Conservation (phyloP, 148 eudicot genomes). For the Polygonum aviculare region DNA sequence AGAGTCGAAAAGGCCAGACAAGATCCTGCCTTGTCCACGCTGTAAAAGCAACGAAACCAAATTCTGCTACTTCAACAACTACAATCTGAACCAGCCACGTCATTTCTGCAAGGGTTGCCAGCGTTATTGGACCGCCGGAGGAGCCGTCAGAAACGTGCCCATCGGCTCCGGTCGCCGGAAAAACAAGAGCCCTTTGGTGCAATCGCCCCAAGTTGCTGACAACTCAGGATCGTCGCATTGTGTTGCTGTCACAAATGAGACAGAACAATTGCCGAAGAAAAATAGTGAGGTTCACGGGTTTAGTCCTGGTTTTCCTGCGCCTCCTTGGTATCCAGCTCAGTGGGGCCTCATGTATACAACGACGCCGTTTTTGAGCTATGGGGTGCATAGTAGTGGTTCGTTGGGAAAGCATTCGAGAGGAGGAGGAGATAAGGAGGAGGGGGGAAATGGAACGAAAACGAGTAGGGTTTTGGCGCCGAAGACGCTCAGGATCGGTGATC, state of each 20-base stretch:
- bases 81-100: conserved; percentile 58
- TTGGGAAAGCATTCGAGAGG: conserved; percentile 64
- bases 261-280: neutral
- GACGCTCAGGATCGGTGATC: conserved; percentile 59
- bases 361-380: conserved; percentile 22
- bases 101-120: conserved; percentile 67
- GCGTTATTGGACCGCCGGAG: conserved; percentile 70
- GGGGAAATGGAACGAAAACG: neutral
- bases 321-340: conserved; percentile 32
- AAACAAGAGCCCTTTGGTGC: conserved; percentile 28
- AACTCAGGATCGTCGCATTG: conserved; percentile 10
- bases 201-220: conserved; percentile 6
- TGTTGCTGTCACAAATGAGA: neutral
- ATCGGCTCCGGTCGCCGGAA: conserved; percentile 66
- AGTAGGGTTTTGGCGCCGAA: conserved; percentile 44
- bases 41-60: conserved; percentile 61
- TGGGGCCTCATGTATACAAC: conserved; percentile 29
- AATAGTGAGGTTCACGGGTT: conserved; percentile 6
- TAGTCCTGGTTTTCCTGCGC: conserved; percentile 19
- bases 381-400: conserved; percentile 26
- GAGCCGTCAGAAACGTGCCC: conserved; percentile 54
- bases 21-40: conserved; percentile 56
- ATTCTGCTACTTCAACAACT: conserved; percentile 71
- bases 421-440: conserved; percentile 13
- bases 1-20: conserved; percentile 45